Base-by-base conservation (phyloP, 495 filamentous ascomycete genomes). In the Penicillium salamii region DNA sequence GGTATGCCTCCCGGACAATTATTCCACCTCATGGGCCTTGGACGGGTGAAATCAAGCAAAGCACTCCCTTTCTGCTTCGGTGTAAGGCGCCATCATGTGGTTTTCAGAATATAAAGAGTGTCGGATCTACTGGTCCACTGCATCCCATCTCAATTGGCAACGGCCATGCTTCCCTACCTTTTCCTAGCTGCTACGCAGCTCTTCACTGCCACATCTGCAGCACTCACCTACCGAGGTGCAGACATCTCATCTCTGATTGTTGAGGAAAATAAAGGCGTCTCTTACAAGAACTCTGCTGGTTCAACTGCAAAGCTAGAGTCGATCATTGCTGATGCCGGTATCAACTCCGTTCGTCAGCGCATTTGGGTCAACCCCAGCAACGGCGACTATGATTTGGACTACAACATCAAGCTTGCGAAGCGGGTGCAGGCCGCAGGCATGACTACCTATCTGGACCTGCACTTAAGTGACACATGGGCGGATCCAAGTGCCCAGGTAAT, bases 181-280 rank as follows among this genome's bases (percentile, higher is more conserved):
- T 36, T 66, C 24, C 43, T 68, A n/a, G 19, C 56, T n/a, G 51
- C 60, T 2, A 43, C 61, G 11, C 52, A 54, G 20, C 43, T 62
- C n/a, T 46, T 71, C n/a, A 34, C 52, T 19, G 46, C 56, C 5
- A 45, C 52, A 32, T 53, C 32, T 5, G 71, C 81, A 12, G 74
- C 75, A 17, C 75, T 89, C 8, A 77, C 76, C 4, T 82, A 83
- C 63, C 82, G 78, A 53, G 85, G 86, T 2, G 84, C 85, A 2
- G 87, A 90, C 62, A 88, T 87, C 76, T 88, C 84, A 4, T 90
- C 86, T 0, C 70, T 87, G 2, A 54, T 80, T 3, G 64, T 89
- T 3, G 80, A 86, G 54, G 87, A 90, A 61, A 70, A 74, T 7
- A 64, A 73, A 1, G 85, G 84, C 1, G 69, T 79, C 38, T 67